These are phyloP conservation scores for Oldenlandia corymbosa DNA, from an alignment of 257 asterid species.

Conservation along the genomic window DNA sequence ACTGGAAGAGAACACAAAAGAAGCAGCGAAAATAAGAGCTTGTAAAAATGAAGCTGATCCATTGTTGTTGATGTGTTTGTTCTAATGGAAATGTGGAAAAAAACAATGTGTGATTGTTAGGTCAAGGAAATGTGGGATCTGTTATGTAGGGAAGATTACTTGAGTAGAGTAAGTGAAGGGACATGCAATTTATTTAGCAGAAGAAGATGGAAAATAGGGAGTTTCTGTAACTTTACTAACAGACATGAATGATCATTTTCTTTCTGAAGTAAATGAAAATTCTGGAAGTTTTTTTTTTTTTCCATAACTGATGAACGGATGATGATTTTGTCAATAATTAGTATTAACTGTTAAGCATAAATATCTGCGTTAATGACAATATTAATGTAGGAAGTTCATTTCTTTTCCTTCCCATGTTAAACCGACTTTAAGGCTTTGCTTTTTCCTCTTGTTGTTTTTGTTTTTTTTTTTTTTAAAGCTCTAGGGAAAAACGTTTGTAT, in stretches of 20 bases:
- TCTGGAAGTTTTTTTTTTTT: not conserved
- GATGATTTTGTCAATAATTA: too few relatives aligned
- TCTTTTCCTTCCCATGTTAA: too few relatives aligned
- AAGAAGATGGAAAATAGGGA: not conserved
- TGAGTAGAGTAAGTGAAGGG: not conserved
- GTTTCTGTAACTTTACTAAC: not conserved
- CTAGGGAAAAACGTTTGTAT: too few relatives aligned
- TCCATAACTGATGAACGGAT: too few relatives aligned
- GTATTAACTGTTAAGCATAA: too few relatives aligned
- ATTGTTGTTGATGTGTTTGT: conserved; percentile 7
- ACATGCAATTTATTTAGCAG: not conserved
- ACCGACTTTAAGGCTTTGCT: too few relatives aligned
- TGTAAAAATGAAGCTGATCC: conserved; percentile 26
- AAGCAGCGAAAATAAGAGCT: conserved; percentile 15
- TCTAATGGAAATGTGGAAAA: not conserved
- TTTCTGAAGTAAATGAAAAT: not conserved
- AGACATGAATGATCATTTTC: not conserved
- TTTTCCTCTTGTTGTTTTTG: too few relatives aligned
- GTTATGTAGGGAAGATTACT: conserved; percentile 5
- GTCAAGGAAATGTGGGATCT: not conserved
- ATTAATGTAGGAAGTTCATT: too few relatives aligned
- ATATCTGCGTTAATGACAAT: too few relatives aligned
- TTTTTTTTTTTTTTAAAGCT: too few relatives aligned
- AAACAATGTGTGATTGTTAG: not conserved
- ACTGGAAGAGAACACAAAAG: conserved; percentile 20